phyloP scores from a whole-genome alignment of 1,284 basidiomycete species.

The Coniophora puteana region DNA sequence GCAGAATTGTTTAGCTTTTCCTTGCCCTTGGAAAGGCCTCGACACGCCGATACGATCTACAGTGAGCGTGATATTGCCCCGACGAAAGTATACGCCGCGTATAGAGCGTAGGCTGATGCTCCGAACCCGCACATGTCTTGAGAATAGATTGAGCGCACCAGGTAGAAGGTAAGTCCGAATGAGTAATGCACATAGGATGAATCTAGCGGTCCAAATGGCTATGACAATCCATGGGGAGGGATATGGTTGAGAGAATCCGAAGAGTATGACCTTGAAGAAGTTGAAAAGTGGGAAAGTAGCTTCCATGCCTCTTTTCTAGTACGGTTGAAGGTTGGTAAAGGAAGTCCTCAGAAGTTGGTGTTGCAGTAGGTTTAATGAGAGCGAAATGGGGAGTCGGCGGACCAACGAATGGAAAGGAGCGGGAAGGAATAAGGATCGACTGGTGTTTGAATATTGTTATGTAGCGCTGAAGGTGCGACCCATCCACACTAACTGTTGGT shows the following conservation, averaged over 20 bases:
- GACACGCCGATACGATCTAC: slow-evolving; percentile 66
- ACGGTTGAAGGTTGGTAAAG: too few species aligned
- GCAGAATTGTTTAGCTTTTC: slow-evolving; percentile 46
- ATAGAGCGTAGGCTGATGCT: slow-evolving; percentile 74
- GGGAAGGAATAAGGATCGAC: too few species aligned
- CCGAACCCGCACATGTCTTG: slow-evolving; percentile 58
- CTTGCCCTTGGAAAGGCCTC: slow-evolving; percentile 43
- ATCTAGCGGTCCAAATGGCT: slow-evolving; percentile 44
- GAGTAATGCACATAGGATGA: slow-evolving; percentile 50
- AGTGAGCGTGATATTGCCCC: slow-evolving; percentile 47
- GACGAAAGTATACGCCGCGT: slow-evolving; percentile 65
- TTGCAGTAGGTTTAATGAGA: too few species aligned
- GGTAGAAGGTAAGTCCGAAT: slow-evolving; percentile 64
- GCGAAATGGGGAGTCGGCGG: background rate
- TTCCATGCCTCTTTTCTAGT: too few species aligned
- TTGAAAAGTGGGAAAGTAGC: too few species aligned
- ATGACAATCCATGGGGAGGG: slow-evolving; percentile 38
- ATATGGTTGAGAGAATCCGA: slow-evolving; percentile 4
- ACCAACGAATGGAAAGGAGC: background rate
- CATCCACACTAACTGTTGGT: too few species aligned
- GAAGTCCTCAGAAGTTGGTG: too few species aligned
- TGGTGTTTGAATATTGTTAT: too few species aligned
- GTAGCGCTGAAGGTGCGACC: too few species aligned
- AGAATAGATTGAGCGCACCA: slow-evolving; percentile 53
- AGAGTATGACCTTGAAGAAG: background rate